Evolutionary conservation across 768 basidiomycete species (phyloP), one percentile per base, ranked within the genome.

Genomic region (Piloderma croceum): DNA sequence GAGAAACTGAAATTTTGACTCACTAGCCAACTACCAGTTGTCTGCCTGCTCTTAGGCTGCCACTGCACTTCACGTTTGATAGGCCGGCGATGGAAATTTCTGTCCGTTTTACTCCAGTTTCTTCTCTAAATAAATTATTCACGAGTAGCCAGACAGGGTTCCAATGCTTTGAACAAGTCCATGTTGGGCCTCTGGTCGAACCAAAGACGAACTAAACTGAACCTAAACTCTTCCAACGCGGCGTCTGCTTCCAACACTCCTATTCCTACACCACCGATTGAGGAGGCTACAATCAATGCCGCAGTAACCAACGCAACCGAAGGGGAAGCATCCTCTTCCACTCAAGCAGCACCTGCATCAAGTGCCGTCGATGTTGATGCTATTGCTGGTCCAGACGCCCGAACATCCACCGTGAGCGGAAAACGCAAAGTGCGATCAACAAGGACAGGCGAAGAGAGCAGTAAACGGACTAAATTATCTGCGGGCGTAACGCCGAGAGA

Each of bases 111-210:
- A 21, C 7, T 27, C 19, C 3, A 24, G 20, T 11, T 27, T 29
- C 3, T 12, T 17, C 17, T 3, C n/a, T 17, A 15, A 15, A 33
- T 46, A 29, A 21, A 24, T 31, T 46, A 36, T 44, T 66, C 52
- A 73, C 60, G 49, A 62, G 59, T 58, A 58, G 56, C 58, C 65
- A 82, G 80, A 63, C 56, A 87, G 83, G 79, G 75, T 39, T 71
- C 82, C 43, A 89, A 89, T 65, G 60, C 74, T 13, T 67, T 90
- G 51, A 90, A 90, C 61, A 69, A 72, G 41, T 84, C 83, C 18
- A 84, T 87, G 79, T 85, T 86, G 59, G 79, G 76, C 18, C 69
- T 86, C 15, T 90, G 87, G 87, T 76, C 81, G 1, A 69, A 62
- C 9, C 83, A 88, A 40, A 67, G 80, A 29, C 71, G 73, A 20